Percentiles rank a stretch among this genome's conserved stretches.
These are phyloP conservation scores for Phoma sp. DNA, from an alignment of 2,329 filamentous ascomycete genomes.

Conservation along the genomic window DNA sequence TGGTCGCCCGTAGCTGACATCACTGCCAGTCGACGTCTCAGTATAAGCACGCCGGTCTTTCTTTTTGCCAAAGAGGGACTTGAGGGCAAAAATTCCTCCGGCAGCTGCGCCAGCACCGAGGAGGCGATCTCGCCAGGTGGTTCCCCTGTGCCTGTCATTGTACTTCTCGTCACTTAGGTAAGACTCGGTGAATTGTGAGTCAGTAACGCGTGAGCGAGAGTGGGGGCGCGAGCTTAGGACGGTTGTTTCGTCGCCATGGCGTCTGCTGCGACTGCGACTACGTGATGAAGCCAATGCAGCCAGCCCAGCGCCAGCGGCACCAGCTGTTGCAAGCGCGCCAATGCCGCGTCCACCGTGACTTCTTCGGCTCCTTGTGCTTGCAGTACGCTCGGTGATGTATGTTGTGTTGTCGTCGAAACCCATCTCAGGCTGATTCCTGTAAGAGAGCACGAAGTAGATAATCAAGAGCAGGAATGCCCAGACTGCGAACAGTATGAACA, in stretches of 20 bases:
- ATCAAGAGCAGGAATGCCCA: slow-evolving; percentile 76
- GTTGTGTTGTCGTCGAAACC: slow-evolving; percentile 63
- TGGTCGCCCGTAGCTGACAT: slow-evolving; percentile 60
- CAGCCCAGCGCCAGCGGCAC: slow-evolving; percentile 63
- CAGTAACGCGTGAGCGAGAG: slow-evolving; percentile 37
- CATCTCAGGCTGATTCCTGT: slow-evolving; percentile 64
- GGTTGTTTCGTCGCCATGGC: slow-evolving; percentile 31
- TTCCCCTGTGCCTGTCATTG: slow-evolving; percentile 30
- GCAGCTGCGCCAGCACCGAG: slow-evolving; percentile 52
- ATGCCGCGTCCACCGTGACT: slow-evolving; percentile 43
- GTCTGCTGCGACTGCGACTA: slow-evolving; percentile 47
- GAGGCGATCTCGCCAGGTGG: slow-evolving; percentile 54
- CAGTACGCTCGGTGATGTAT: slow-evolving; percentile 62
- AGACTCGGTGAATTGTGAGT: slow-evolving; percentile 40
- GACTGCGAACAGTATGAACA: slow-evolving; percentile 85
- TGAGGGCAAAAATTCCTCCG: slow-evolving; percentile 50
- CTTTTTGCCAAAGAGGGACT: slow-evolving; percentile 65
- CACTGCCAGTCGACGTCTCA: slow-evolving; percentile 56
- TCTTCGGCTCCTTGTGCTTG: slow-evolving; percentile 48
- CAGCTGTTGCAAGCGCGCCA: slow-evolving; percentile 59
- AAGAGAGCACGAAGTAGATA: slow-evolving; percentile 80
- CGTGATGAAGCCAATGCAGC: slow-evolving; percentile 61
- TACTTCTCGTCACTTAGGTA: slow-evolving; percentile 54
- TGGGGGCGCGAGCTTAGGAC: slow-evolving; percentile 44
- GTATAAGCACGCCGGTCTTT: slow-evolving; percentile 45